Evolutionary conservation across 2,329 filamentous ascomycete genomes (phyloP).

Genomic region (Aureobasidium musti): DNA sequence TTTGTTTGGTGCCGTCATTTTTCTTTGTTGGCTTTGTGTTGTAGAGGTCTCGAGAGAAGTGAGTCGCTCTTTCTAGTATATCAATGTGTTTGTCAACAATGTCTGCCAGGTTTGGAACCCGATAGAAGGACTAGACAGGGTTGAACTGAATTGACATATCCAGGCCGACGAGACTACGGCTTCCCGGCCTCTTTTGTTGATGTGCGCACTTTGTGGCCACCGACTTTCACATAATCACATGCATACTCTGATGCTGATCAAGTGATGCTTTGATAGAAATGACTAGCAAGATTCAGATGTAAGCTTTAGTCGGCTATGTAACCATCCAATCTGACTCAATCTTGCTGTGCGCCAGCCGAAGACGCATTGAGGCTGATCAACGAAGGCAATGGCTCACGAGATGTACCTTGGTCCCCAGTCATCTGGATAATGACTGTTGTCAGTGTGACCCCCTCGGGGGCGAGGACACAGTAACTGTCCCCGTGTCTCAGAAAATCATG

Average conservation of each 20-base stretch:
- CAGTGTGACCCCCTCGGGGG: background rate
- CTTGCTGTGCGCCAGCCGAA: background rate
- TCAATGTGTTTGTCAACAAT: background rate
- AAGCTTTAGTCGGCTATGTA: background rate
- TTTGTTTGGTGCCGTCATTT: slow-evolving; percentile 10
- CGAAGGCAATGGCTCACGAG: no score
- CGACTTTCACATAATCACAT: background rate
- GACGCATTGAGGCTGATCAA: background rate
- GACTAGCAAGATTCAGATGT: background rate
- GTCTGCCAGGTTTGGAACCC: no score
- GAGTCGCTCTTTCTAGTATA: no score
- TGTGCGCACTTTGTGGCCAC: background rate
- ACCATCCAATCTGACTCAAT: background rate
- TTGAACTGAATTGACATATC: background rate
- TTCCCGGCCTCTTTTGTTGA: background rate
- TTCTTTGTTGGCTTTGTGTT: no score
- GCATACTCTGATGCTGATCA: background rate
- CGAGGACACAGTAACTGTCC: background rate
- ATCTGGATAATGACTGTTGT: background rate
- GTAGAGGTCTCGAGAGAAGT: background rate
- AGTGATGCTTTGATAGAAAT: background rate
- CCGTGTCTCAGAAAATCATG: background rate
- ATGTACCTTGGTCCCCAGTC: background rate
- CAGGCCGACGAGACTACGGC: background rate
- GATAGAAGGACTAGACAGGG: background rate